Percentiles rank a stretch among this genome's conserved stretches.
Evolutionary conservation across 164 flowering plant genomes (phyloP).

Genomic region (Vitis riparia): DNA sequence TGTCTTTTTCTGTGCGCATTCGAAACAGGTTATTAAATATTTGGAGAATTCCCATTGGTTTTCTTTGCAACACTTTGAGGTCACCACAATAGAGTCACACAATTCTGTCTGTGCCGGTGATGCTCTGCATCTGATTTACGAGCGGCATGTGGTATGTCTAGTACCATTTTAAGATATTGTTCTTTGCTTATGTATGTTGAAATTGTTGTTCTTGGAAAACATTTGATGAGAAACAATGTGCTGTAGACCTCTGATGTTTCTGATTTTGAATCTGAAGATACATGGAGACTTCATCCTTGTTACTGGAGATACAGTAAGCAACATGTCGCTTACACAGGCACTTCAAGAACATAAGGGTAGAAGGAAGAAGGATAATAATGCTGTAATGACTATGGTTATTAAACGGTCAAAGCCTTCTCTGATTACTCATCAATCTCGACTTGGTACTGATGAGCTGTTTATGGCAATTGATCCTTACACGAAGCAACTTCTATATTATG

Average conservation of each 20-base stretch:
- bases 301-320: conserved; percentile 94
- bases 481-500: conserved; percentile 80
- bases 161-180: background rate
- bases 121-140: conserved; percentile 86
- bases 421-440: conserved; percentile 77
- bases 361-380: conserved; percentile 74
- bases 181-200: background rate
- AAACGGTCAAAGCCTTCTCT: conserved; percentile 77
- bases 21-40: conserved; percentile 77
- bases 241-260: background rate
- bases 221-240: background rate
- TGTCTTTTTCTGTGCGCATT: conserved; percentile 93
- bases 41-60: conserved; percentile 76
- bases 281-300: conserved; percentile 90
- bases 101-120: conserved; percentile 90
- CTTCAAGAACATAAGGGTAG: conserved; percentile 89
- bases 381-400: conserved; percentile 95
- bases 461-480: conserved; percentile 86
- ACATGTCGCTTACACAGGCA: conserved; percentile 77
- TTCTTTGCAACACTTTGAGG: conserved; percentile 62
- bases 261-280: conserved; percentile 45
- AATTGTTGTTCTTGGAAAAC: background rate
- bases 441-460: conserved; percentile 89
- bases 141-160: conserved; percentile 73
- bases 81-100: conserved; percentile 77